A percentile compares a stretch with the other conserved stretches of the same genome.
Conservation (phyloP, 208 protist genomes). For the Trypanosoma boissoni region DNA sequence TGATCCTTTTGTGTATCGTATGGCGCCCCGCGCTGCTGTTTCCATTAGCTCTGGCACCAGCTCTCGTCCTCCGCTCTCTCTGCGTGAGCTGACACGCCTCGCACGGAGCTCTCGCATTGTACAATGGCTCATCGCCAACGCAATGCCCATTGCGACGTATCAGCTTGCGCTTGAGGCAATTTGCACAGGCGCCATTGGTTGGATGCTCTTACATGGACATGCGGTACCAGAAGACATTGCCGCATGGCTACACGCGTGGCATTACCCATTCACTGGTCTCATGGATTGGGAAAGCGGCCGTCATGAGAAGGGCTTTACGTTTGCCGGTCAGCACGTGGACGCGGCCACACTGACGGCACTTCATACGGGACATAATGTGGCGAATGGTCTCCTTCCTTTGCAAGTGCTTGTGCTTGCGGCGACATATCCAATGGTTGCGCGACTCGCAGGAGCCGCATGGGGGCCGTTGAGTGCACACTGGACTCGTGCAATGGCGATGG, state of each 20-base stretch:
- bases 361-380: constrained; percentile 66
- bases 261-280: constrained; percentile 57
- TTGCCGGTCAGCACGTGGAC: constrained; percentile 42
- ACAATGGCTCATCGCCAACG: constrained; percentile 52
- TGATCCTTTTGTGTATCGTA: no score
- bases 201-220: constrained; percentile 27
- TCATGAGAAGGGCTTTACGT: constrained; percentile 36
- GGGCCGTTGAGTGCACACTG: background rate
- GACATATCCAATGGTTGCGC: constrained; percentile 37
- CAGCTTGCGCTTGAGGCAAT: constrained; percentile 61
- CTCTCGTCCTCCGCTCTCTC: background rate
- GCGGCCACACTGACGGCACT: constrained; percentile 56
- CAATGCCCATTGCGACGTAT: constrained; percentile 55
- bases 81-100: background rate
- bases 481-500: background rate
- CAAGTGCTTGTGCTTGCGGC: constrained; percentile 46
- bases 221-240: constrained; percentile 37
- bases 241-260: constrained; percentile 20
- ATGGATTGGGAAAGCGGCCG: constrained; percentile 41
- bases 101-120: constrained; percentile 33
- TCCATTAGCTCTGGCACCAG: no score
- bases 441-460: background rate
- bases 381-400: constrained; percentile 56
- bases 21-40: no score
- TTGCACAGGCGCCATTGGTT: constrained; percentile 40